Evolutionary conservation across 2,329 filamentous ascomycete genomes (phyloP).

Genomic region (Pseudofabraea citricarpa): DNA sequence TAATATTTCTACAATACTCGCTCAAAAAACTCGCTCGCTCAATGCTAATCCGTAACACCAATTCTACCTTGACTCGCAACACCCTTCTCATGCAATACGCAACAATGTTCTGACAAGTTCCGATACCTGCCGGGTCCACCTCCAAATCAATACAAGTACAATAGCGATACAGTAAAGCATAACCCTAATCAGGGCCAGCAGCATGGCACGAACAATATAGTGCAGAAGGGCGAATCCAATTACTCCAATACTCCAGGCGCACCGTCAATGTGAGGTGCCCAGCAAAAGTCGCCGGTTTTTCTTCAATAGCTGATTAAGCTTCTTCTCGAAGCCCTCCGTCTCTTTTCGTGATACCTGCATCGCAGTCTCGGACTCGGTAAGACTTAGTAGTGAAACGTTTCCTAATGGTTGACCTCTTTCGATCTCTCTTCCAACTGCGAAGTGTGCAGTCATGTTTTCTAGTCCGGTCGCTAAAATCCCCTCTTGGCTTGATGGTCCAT

Average conservation of each 20-base stretch:
- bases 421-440: conserved; percentile 22
- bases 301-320: conserved; percentile 52
- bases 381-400: conserved; percentile 46
- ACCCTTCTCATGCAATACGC: background rate
- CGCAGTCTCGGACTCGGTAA: conserved; percentile 59
- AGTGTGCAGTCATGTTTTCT: conserved; percentile 28
- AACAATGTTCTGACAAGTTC: background rate
- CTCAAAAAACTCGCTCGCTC: no score
- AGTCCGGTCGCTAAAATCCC: conserved; percentile 24
- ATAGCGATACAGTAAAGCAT: conserved; percentile 2
- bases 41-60: no score
- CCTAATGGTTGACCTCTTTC: conserved; percentile 22
- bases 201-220: background rate
- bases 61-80: background rate
- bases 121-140: background rate
- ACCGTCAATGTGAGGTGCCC: conserved; percentile 28
- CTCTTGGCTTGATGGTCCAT: conserved; percentile 17
- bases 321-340: conserved; percentile 58
- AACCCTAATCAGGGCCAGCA: background rate
- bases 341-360: conserved; percentile 48
- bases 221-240: background rate
- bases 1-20: no score
- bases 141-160: conserved; percentile 1
- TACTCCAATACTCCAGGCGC: conserved; percentile 1
- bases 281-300: conserved; percentile 52